A percentile compares a stretch with the other conserved stretches of the same genome.
phyloP scores from a whole-genome alignment of 2,329 filamentous ascomycete genomes.

The Fusarium transvaalense region DNA sequence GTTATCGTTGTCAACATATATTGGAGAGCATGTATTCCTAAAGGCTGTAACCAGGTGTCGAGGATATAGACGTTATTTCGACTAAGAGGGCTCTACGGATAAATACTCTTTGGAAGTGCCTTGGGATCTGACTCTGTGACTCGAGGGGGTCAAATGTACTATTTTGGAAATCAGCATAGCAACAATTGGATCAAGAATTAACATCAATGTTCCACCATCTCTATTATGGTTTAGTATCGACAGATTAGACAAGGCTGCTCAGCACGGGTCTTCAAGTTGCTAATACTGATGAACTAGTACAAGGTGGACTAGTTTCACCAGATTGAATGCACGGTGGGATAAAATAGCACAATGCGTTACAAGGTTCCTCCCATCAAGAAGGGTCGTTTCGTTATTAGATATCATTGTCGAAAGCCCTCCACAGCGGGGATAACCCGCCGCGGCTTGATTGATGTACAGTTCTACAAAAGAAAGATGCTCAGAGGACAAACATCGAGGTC shows the following conservation, averaged over 20 bases:
- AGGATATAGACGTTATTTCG: not conserved
- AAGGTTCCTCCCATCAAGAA: not conserved
- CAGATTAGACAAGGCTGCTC: not conserved
- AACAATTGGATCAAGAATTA: not conserved
- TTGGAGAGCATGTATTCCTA: not conserved
- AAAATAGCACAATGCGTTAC: not conserved
- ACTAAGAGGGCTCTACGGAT: not conserved
- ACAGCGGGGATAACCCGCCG: conserved; percentile 31
- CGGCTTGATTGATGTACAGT: conserved; percentile 51
- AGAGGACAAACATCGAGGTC: conserved; percentile 46
- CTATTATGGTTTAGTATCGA: not conserved
- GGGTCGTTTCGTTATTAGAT: conserved; percentile 15
- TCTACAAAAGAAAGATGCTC: conserved; percentile 52
- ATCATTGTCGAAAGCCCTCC: conserved; percentile 38
- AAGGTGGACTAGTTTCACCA: not conserved
- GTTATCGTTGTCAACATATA: not conserved
- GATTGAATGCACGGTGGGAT: not conserved
- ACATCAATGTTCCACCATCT: not conserved
- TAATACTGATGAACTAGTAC: not conserved
- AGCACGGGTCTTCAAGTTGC: not conserved
- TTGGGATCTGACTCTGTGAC: not conserved
- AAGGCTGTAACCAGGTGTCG: not conserved
- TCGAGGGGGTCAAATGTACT: not conserved
- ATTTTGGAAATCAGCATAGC: too few relatives aligned
- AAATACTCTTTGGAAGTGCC: not conserved